A percentile compares a stretch with the other conserved stretches of the same genome.
These are phyloP conservation scores for Termitomyces sp. DNA, from an alignment of 768 basidiomycete species.

Conservation along the genomic window DNA sequence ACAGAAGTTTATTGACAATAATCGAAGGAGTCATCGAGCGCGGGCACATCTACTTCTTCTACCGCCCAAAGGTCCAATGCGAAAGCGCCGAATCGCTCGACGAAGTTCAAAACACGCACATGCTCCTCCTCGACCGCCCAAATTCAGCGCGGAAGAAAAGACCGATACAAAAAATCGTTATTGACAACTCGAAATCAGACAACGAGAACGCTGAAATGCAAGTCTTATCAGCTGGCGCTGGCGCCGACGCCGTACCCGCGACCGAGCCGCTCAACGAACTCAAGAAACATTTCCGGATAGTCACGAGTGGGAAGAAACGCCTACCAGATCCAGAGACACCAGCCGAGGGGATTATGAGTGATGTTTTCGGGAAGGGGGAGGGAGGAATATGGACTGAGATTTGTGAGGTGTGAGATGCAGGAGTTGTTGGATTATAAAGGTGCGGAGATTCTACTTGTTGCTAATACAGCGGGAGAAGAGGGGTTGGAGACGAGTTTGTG, in stretches of 20 bases:
- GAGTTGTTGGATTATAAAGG: slow-evolving; percentile 56
- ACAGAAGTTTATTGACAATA: background rate
- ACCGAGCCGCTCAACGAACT: slow-evolving; percentile 28
- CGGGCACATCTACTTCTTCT: slow-evolving; percentile 66
- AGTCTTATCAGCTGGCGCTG: slow-evolving; percentile 34
- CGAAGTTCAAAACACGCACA: slow-evolving; percentile 53
- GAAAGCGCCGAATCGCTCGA: background rate
- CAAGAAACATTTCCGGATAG: slow-evolving; percentile 47
- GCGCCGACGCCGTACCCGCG: slow-evolving; percentile 52
- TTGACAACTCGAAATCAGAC: slow-evolving; percentile 21
- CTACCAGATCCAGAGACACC: slow-evolving; percentile 52
- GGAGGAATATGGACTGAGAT: slow-evolving; percentile 47
- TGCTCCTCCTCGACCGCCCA: slow-evolving; percentile 55
- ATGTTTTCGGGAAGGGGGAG: slow-evolving; percentile 44
- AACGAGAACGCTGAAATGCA: slow-evolving; percentile 38
- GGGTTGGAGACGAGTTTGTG: slow-evolving; percentile 50
- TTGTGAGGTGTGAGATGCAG: slow-evolving; percentile 48
- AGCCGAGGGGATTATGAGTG: slow-evolving; percentile 43
- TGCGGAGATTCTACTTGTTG: slow-evolving; percentile 54
- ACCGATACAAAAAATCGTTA: too few relatives aligned
- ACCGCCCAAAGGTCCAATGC: slow-evolving; percentile 54
- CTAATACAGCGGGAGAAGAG: slow-evolving; percentile 45
- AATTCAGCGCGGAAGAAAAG: slow-evolving; percentile 28
- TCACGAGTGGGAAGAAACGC: slow-evolving; percentile 55
- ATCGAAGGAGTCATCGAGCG: slow-evolving; percentile 48